phyloP scores from a whole-genome alignment of 2,329 filamentous ascomycete species.

The Leptodontidium sp. region DNA sequence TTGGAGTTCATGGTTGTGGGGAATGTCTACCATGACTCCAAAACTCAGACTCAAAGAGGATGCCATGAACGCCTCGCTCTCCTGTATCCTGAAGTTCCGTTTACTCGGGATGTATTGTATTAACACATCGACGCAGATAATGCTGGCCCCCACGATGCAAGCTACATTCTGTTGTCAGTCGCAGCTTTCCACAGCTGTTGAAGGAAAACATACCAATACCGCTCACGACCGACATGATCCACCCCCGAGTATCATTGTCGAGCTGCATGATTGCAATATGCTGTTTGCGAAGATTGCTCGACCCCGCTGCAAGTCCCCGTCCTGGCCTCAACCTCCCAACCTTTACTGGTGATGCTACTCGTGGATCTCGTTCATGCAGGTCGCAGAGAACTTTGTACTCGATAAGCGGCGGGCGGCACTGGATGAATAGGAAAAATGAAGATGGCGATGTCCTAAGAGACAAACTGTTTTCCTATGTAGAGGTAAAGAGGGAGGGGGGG shows the following conservation, averaged over 20 bases:
- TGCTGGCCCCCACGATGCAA: slow-evolving; percentile 77
- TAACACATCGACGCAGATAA: slow-evolving; percentile 87
- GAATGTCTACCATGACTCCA: slow-evolving; percentile 83
- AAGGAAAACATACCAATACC: slow-evolving; percentile 64
- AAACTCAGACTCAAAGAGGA: slow-evolving; percentile 91
- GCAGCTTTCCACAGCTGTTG: slow-evolving; percentile 20
- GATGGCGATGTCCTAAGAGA: neutral
- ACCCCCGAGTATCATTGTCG: slow-evolving; percentile 87
- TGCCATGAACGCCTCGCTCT: slow-evolving; percentile 88
- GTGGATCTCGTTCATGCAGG: slow-evolving; percentile 6
- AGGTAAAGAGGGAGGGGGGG: neutral
- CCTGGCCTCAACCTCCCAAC: slow-evolving; percentile 4
- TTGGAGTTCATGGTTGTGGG: neutral
- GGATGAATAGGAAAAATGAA: neutral
- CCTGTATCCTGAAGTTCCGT: slow-evolving; percentile 83
- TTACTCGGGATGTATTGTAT: slow-evolving; percentile 77
- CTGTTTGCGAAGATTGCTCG: neutral
- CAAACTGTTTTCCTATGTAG: neutral
- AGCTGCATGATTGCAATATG: slow-evolving; percentile 45
- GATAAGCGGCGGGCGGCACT: neutral
- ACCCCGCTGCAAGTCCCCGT: slow-evolving; percentile 11
- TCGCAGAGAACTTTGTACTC: neutral
- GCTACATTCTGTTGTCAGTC: slow-evolving; percentile 49
- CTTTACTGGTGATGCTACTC: slow-evolving; percentile 13
- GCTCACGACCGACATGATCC: slow-evolving; percentile 91